These are phyloP conservation scores for Globisporangium recalcitrans DNA, from an alignment of 352 stramenopile species.

Conservation along the genomic window DNA sequence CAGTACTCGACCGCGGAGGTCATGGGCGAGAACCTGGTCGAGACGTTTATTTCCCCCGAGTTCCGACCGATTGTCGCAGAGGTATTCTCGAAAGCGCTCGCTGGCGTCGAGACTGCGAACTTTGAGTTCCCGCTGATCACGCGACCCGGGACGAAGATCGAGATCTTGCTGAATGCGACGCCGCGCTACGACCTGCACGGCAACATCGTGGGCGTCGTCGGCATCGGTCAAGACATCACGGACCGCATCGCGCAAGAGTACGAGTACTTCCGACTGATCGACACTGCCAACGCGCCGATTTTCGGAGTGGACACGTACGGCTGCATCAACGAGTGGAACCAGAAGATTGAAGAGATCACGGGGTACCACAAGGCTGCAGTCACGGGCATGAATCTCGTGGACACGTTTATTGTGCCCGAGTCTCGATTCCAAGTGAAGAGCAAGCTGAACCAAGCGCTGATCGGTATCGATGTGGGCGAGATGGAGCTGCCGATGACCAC, in stretches of 20 bases:
- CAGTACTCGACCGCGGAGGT: constrained; percentile 77
- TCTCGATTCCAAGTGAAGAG: constrained; percentile 46
- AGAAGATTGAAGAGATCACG: constrained; percentile 73
- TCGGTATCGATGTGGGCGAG: constrained; percentile 62
- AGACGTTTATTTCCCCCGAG: constrained; percentile 80
- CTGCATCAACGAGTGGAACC: constrained; percentile 75
- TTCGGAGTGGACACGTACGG: constrained; percentile 72
- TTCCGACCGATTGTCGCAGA: constrained; percentile 62
- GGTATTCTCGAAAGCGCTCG: constrained; percentile 64
- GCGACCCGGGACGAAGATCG: constrained; percentile 59
- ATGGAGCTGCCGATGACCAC: constrained; percentile 73
- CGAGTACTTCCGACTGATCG: constrained; percentile 73
- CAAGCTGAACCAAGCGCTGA: constrained; percentile 56
- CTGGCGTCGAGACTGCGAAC: constrained; percentile 70
- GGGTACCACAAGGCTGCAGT: constrained; percentile 59
- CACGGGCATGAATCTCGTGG: constrained; percentile 50
- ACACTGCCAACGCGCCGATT: constrained; percentile 71
- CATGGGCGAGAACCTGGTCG: constrained; percentile 74
- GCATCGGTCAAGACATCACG: constrained; percentile 84
- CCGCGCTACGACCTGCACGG: constrained; percentile 61
- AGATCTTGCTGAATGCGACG: constrained; percentile 75
- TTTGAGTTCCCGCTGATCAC: constrained; percentile 87
- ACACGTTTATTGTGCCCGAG: constrained; percentile 56
- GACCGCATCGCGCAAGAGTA: constrained; percentile 72
- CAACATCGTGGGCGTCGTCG: constrained; percentile 83